Evolutionary conservation across 164 flowering plant species (phyloP).

Genomic region (Euptelea pleiosperma): DNA sequence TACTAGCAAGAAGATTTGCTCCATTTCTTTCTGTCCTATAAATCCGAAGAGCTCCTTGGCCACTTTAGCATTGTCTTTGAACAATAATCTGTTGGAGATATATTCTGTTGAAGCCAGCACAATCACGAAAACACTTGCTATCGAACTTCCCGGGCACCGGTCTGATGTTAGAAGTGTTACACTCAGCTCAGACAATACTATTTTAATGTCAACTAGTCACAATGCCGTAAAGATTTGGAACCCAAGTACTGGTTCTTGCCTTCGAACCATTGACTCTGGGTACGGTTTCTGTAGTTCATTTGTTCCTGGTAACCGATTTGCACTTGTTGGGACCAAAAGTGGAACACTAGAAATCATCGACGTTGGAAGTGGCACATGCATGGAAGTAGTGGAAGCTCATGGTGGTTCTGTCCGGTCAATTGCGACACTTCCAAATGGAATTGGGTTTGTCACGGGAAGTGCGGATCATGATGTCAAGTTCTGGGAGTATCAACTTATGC

Average conservation of each 20-base stretch:
- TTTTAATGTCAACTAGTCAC: constrained; percentile 92
- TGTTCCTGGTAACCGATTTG: constrained; percentile 74
- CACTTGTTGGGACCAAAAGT: constrained; percentile 81
- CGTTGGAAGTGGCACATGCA: constrained; percentile 70
- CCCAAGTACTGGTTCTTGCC: constrained; percentile 85
- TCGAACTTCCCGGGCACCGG: constrained; percentile 92
- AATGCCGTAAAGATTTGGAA: constrained; percentile 89
- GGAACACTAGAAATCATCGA: constrained; percentile 88
- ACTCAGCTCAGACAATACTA: constrained; percentile 83
- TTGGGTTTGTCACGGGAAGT: constrained; percentile 91
- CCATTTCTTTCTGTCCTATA: constrained; percentile 69
- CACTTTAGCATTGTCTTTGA: constrained; percentile 75
- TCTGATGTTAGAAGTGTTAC: constrained; percentile 87
- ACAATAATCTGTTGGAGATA: constrained; percentile 72
- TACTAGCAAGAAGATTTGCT: constrained; percentile 78
- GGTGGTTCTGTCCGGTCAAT: constrained; percentile 70
- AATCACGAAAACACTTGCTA: constrained; percentile 41
- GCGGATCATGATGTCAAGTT: constrained; percentile 86
- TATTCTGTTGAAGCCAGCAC: constrained; percentile 53
- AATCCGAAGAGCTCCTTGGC: constrained; percentile 57
- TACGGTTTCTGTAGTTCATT: constrained; percentile 80
- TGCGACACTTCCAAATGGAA: constrained; percentile 58
- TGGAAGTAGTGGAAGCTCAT: constrained; percentile 78
- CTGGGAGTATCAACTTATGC: constrained; percentile 69
- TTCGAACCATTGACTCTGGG: constrained; percentile 85